Conservation (phyloP, 352 stramenopile species). For the Bremia lactucae region DNA sequence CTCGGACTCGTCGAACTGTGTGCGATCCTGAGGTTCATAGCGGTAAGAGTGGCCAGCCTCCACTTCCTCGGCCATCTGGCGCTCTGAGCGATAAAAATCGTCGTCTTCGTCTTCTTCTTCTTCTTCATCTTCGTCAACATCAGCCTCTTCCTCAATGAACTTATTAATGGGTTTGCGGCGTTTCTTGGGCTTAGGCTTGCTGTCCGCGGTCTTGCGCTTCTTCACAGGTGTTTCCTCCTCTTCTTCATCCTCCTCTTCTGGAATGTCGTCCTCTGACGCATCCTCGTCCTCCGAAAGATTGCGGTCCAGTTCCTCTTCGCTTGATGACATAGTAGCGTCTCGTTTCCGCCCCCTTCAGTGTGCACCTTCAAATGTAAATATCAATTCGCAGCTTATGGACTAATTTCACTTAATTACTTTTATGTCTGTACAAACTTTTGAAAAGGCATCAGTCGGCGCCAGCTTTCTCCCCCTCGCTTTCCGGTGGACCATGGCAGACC, state of each 20-base stretch:
- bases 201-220: constrained; percentile 61
- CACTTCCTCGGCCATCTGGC: constrained; percentile 65
- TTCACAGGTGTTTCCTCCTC: constrained; percentile 48
- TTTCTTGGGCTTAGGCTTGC: constrained; percentile 78
- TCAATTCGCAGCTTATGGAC: too few relatives aligned
- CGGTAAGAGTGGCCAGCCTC: constrained; percentile 50
- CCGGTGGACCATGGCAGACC: constrained; percentile 18
- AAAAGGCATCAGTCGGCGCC: constrained; percentile 8
- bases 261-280: constrained; percentile 64
- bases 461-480: constrained; percentile 20
- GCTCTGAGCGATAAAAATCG: constrained; percentile 70
- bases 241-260: constrained; percentile 58
- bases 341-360: constrained; percentile 6
- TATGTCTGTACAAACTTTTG: constrained; percentile 4
- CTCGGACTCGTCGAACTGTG: constrained; percentile 66
- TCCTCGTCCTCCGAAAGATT: constrained; percentile 79
- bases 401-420: too few relatives aligned
- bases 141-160: constrained; percentile 84
- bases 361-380: constrained; percentile 7
- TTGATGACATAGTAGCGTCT: constrained; percentile 69
- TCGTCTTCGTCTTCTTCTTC: constrained; percentile 80
- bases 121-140: constrained; percentile 82
- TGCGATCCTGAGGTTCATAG: constrained; percentile 70
- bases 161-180: constrained; percentile 77
- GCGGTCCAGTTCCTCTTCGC: constrained; percentile 74